These are phyloP conservation scores for Xylogone sp. DNA, from an alignment of 2,329 filamentous ascomycete species.

Conservation along the genomic window DNA sequence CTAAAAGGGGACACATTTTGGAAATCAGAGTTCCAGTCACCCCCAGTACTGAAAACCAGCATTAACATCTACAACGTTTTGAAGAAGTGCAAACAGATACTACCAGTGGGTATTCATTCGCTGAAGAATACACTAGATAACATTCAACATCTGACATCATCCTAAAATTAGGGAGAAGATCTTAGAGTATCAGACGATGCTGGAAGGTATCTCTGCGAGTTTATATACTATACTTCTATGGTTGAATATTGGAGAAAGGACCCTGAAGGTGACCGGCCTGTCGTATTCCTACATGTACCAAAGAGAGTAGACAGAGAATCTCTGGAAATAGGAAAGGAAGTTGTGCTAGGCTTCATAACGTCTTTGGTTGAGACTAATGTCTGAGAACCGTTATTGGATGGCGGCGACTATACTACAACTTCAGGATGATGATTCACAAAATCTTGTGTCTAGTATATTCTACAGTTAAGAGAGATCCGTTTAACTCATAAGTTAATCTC, in stretches of 20 bases:
- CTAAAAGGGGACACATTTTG: not conserved
- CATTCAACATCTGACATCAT: too few species aligned
- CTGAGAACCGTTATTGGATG: too few species aligned
- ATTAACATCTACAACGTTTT: not conserved
- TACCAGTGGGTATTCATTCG: not conserved
- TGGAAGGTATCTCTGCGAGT: constrained; percentile 70
- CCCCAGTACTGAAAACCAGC: not conserved
- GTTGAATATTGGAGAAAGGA: constrained; percentile 47
- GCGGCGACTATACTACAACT: too few species aligned
- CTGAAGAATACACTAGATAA: not conserved
- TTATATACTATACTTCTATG: constrained; percentile 67
- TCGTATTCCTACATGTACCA: constrained; percentile 67
- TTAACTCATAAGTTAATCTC: too few species aligned
- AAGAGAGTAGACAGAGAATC: constrained; percentile 47
- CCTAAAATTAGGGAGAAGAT: constrained; percentile 23
- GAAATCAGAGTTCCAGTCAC: not conserved
- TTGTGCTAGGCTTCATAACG: constrained; percentile 48
- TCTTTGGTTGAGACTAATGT: constrained; percentile 41
- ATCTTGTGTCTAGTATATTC: too few species aligned
- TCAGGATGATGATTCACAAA: too few species aligned
- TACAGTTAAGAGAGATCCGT: too few species aligned
- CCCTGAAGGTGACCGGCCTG: constrained; percentile 40
- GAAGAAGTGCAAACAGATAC: not conserved
- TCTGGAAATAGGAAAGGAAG: constrained; percentile 45
- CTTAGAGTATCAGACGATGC: constrained; percentile 62